These are phyloP conservation scores for Saccharomycopsis sp. DNA, from an alignment of 805 yeast genomes.

Conservation along the genomic window DNA sequence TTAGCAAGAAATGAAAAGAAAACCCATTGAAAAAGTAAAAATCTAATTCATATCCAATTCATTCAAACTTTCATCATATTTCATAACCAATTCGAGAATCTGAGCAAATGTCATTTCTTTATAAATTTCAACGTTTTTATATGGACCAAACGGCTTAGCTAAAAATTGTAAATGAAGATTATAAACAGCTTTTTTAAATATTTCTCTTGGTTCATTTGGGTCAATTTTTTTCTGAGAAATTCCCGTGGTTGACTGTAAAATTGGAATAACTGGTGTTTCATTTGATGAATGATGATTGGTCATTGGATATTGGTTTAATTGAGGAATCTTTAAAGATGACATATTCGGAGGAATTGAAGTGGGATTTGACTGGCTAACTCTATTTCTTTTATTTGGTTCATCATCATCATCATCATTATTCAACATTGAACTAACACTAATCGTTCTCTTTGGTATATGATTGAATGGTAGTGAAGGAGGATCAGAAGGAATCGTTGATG, in stretches of 20 bases:
- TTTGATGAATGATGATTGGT: no score
- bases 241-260: no score
- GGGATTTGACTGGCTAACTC: not conserved
- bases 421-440: not conserved
- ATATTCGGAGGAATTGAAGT: not conserved
- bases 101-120: constrained; percentile 13
- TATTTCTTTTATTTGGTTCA: not conserved
- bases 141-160: constrained; percentile 7
- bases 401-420: not conserved
- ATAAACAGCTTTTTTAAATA: constrained; percentile 6
- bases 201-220: not conserved
- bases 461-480: no score
- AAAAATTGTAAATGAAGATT: constrained; percentile 12
- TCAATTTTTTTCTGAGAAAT: no score
- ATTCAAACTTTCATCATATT: no score
- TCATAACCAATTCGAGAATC: no score
- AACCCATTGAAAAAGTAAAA: no score
- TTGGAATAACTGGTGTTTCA: no score
- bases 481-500: not conserved
- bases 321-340: not conserved
- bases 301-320: no score
- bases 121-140: constrained; percentile 2
- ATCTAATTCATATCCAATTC: no score
- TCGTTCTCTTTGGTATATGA: no score
- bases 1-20: no score